Base-by-base conservation (phyloP, 2,329 filamentous ascomycete species). In the Aspergillus vadensis region DNA sequence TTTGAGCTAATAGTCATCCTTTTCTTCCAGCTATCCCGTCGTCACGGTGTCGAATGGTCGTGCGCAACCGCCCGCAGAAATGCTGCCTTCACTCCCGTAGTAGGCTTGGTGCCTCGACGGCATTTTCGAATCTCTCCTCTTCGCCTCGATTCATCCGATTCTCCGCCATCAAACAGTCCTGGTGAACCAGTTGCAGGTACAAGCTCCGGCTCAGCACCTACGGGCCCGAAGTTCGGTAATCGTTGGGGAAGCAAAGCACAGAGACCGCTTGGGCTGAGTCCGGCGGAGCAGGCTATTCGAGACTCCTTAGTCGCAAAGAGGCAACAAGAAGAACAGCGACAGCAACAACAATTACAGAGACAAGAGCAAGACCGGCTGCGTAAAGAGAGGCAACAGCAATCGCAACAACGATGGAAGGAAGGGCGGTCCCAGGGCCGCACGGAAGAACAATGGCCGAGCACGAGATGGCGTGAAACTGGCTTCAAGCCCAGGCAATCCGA, bases 11-110 rank as follows among this genome's bases (percentile, higher is more conserved):
- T 19, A 36, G 2, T 15, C 12, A 6, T 5, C 14, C 44, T 36
- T 23, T 17, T 17, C 23, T 48, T 48, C 38, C 62, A 77, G 76
- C 65, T 79, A 55, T 72, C 75, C 57, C 75, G 74, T 63, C 71
- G 72, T 66, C 72, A 74, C 61, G 71, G 72, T 63, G 63, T 77
- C 69, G 77, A 78, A 66, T 70, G 77, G 67, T 72, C 74, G 56
- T 74, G 73, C 67, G 69, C 74, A 58, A 69, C 71, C 48, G 68
- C 69, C 58, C 65, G 63, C 56, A 67, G 65, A 64, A 58, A 65
- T 65, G 58, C 67, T 61, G 57, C 66, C 56, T 60, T 64, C 51
- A 23, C 59, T 43, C 60, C 67, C 44, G 55, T 62, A 32, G 53
- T 68, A 55, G 58, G 57, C 44, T 62, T 63, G 50, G 41, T 65